phyloP scores from a whole-genome alignment of 2,329 filamentous ascomycete species.

The Ophiocordyceps camponoti-rufipedis region DNA sequence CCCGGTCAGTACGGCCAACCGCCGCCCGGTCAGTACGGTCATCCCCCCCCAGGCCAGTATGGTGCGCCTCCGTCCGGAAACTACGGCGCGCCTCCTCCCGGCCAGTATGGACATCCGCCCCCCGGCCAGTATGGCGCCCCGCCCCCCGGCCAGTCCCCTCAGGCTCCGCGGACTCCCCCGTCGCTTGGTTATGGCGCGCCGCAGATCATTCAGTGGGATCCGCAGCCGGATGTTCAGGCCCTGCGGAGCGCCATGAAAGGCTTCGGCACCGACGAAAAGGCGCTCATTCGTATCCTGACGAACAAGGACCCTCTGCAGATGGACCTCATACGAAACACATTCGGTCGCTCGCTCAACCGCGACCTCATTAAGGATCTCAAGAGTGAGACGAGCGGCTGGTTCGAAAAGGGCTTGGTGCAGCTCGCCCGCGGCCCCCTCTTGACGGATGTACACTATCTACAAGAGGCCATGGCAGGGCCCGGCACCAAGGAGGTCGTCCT shows the following conservation, averaged over 20 bases:
- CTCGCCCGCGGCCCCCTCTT: slow-evolving; percentile 63
- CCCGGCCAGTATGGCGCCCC: slow-evolving; percentile 10
- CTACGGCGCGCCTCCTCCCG: slow-evolving; percentile 13
- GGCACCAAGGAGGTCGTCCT: slow-evolving; percentile 78
- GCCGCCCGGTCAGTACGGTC: slow-evolving; percentile 9
- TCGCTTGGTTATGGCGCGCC: slow-evolving; percentile 59
- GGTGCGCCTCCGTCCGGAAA: slow-evolving; percentile 1
- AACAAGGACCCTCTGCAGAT: slow-evolving; percentile 65
- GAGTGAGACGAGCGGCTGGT: slow-evolving; percentile 57
- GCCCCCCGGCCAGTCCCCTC: slow-evolving; percentile 12
- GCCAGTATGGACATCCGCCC: slow-evolving; percentile 1
- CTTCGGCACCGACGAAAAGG: slow-evolving; percentile 73
- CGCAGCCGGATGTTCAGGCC: slow-evolving; percentile 46
- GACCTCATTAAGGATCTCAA: slow-evolving; percentile 59
- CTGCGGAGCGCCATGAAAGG: slow-evolving; percentile 81
- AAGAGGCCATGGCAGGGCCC: slow-evolving; percentile 54
- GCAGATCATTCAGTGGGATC: slow-evolving; percentile 52
- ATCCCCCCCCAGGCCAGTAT: slow-evolving; percentile 14
- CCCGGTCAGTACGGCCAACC: slow-evolving; percentile 6
- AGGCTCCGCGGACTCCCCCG: slow-evolving; percentile 38
- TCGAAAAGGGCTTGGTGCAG: slow-evolving; percentile 56
- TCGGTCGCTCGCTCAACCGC: slow-evolving; percentile 43
- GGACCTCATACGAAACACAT: slow-evolving; percentile 47
- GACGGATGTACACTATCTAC: slow-evolving; percentile 54
- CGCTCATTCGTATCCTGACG: slow-evolving; percentile 51